A percentile compares a stretch with the other conserved stretches of the same genome.
Conservation (phyloP, 2,329 filamentous ascomycete genomes). For the Penicillium psychrosexuale region DNA sequence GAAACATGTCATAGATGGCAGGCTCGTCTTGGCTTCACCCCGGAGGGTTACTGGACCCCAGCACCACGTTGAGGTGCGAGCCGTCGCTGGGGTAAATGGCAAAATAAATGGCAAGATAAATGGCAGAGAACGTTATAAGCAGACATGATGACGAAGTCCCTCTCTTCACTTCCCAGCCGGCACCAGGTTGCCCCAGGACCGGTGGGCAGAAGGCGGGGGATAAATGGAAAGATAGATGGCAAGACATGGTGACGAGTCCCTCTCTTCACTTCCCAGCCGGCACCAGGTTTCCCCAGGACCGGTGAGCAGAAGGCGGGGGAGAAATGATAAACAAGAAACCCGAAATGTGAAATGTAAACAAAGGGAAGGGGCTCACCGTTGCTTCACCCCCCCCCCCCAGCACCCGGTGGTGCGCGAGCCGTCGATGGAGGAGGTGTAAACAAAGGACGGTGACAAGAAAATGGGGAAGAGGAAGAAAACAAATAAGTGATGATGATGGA, state of each 20-base stretch:
- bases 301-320: neutral
- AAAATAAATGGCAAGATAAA: neutral
- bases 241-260: neutral
- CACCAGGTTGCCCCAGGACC: neutral
- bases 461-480: neutral
- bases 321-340: neutral
- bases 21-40: slow-evolving; percentile 15
- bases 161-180: neutral
- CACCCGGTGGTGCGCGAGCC: neutral
- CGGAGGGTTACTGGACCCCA: slow-evolving; percentile 14
- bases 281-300: neutral
- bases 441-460: neutral
- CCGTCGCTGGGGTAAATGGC: slow-evolving; percentile 6
- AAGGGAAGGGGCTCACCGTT: slow-evolving; percentile 5
- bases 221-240: too few relatives aligned
- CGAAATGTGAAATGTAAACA: neutral
- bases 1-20: too few relatives aligned
- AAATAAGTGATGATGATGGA: neutral
- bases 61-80: slow-evolving; percentile 18
- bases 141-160: neutral
- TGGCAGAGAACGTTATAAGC: neutral
- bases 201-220: neutral
- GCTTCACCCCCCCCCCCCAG: slow-evolving; percentile 8
- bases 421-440: neutral
- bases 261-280: neutral